Evolutionary conservation across 805 yeast species (phyloP), one percentile per base, ranked within the genome.

Genomic region (Lachancea cidri): DNA sequence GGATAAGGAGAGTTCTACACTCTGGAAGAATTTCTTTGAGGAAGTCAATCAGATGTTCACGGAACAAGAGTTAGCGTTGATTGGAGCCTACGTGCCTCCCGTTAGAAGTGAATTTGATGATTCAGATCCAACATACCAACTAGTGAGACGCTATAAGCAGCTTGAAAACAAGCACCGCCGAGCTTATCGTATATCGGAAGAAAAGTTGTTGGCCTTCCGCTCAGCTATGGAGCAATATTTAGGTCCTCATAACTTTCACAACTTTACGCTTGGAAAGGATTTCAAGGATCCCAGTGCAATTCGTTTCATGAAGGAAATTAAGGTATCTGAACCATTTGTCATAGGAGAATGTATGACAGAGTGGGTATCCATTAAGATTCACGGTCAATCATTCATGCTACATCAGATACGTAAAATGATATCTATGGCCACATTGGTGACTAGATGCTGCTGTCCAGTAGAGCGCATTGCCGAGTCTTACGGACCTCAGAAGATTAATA

Each of bases 371-470:
- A 83, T 93, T 56, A 89, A 91, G 68, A 86, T 93, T 50, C 98
- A 93, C 62, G 98, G 98, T 5, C 98, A 93, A 67, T 86, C 96
- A 3, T 93, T 93, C 65, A 93, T 93, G 98, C 73, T 93, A 48
- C 98, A 91, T 66, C 98, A 91, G 72, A 93, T 93, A 58, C 80
- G 98, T 60, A 93, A 93, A 61, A 93, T 93, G 98, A 86, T 93
- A 45, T 91, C 96, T 17, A 83, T 91, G 94, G 95, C 95, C 1
- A 77, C 89, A 0, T 70, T 91, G 43, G 78, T 85, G 14, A 80
- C 91, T 17, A 76, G 98, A 57, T 81, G 93, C 15, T 93, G 95
- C 8, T 79, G 89, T 57, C 95, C 97, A 3, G 57, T 76, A 24
- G 74, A 74, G 18, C 77, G 95, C 53, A 85, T 93, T 47, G 58